Evolutionary conservation across 768 basidiomycete species (phyloP), one percentile per base, ranked within the genome.

Genomic region (Dacryopinax spathularia): DNA sequence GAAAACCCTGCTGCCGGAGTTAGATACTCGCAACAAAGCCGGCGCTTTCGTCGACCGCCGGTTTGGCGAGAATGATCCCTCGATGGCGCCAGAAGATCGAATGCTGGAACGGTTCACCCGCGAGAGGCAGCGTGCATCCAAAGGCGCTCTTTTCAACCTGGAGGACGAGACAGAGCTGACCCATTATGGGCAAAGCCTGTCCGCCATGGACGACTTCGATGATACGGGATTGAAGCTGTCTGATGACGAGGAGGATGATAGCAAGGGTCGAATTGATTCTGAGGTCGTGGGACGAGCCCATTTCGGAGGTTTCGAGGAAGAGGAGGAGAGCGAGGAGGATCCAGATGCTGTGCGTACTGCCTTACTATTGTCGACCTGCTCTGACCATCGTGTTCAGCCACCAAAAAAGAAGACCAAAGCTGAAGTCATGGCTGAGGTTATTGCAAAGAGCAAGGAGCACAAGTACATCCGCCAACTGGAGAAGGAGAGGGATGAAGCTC

Each of bases 381-480:
- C 15, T 65, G 48, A n/a, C 39, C 59, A 65, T 27, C 39, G 15
- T 12, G 27, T 65, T 2, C 69, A 93, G 89, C 87, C 87, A 7
- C 82, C 82, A 48, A 79, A 85, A 65, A 96, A 95, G 75, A 95
- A 90, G 75, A 84, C 86, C 2, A 96, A 95, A 74, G 87, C 89
- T 1, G 94, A 99, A 70, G 90, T 97, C 65, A 98, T 99, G 96
- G 84, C 89, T 0, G 96, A 99, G 73, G 89, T 99, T 34, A 91
- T 99, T 44, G 89, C 91, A 1, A 99, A 98, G 75, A 94, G 91
- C 75, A 99, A 99, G 75, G 84, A 86, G 60, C 85, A 98, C 77
- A 95, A 79, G 95, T 91, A 68, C 33, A 75, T 72, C 66, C 79
- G 95, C n/a, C 94, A 97, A 80, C 80, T 88, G 70, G 87, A 92